Percentiles rank a stretch among this genome's conserved stretches.
phyloP scores from a whole-genome alignment of 805 yeast genomes.

The Saccharomycopsis sp. region DNA sequence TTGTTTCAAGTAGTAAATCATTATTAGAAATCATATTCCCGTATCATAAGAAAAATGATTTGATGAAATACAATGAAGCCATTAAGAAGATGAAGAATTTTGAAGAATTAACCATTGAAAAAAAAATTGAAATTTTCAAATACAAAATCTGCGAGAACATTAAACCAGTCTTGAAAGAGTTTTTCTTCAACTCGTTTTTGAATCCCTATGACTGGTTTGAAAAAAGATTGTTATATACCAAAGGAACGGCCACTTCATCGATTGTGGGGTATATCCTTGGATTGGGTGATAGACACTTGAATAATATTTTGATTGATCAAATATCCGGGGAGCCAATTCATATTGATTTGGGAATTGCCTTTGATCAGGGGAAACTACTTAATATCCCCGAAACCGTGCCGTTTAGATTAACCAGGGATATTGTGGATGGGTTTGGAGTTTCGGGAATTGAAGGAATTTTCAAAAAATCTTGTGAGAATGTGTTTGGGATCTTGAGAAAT shows the following conservation, averaged over 20 bases:
- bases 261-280: constrained; percentile 86
- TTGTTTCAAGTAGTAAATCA: constrained; percentile 68
- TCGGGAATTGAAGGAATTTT: constrained; percentile 76
- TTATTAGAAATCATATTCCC: constrained; percentile 58
- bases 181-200: constrained; percentile 56
- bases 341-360: constrained; percentile 92
- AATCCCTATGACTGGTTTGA: constrained; percentile 68
- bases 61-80: constrained; percentile 43
- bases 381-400: constrained; percentile 93
- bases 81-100: constrained; percentile 50
- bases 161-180: constrained; percentile 58
- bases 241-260: constrained; percentile 76
- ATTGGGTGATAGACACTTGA: constrained; percentile 90
- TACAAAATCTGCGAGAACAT: constrained; percentile 37
- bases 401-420: constrained; percentile 78
- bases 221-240: constrained; percentile 52
- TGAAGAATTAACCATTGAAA: constrained; percentile 35
- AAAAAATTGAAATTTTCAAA: constrained; percentile 35
- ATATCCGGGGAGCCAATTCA: constrained; percentile 88
- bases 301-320: constrained; percentile 75
- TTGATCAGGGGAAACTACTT: constrained; percentile 81
- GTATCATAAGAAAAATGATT: constrained; percentile 44
- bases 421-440: constrained; percentile 80
- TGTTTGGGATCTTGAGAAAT: constrained; percentile 52
- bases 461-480: constrained; percentile 60